These are phyloP conservation scores for Penicillium sp. DNA, from an alignment of 2,329 filamentous ascomycete species.

Conservation along the genomic window DNA sequence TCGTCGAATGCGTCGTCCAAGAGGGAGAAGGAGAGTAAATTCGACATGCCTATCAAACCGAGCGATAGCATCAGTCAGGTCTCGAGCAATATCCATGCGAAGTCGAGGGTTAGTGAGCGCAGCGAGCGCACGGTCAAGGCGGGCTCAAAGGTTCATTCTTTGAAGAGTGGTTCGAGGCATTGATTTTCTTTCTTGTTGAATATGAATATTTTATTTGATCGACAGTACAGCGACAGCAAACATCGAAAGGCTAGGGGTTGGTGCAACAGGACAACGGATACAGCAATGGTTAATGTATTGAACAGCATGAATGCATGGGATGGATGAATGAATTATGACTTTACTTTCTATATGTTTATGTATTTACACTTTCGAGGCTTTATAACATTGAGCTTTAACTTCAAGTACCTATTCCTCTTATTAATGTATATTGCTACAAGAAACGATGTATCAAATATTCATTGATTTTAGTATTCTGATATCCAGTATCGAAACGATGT, in stretches of 20 bases:
- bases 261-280: constrained; percentile 7
- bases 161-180: constrained; percentile 3
- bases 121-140: constrained; percentile 32
- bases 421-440: background rate
- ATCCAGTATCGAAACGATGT: constrained; percentile 11
- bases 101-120: background rate
- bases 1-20: constrained; percentile 22
- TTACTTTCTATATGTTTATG: background rate
- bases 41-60: constrained; percentile 35
- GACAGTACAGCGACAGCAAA: background rate
- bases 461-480: constrained; percentile 4
- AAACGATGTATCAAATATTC: background rate
- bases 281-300: too few species aligned
- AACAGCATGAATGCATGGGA: background rate
- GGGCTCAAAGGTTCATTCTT: constrained; percentile 8
- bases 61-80: constrained; percentile 40
- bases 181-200: background rate
- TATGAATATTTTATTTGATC: background rate
- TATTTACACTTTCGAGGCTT: background rate
- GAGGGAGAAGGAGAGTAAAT: constrained; percentile 25
- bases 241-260: background rate
- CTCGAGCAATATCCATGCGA: constrained; percentile 22
- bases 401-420: background rate
- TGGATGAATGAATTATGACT: background rate
- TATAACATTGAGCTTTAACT: background rate